phyloP scores from a whole-genome alignment of 371 early-diverging fungal species.

The Massospora cicadina region DNA sequence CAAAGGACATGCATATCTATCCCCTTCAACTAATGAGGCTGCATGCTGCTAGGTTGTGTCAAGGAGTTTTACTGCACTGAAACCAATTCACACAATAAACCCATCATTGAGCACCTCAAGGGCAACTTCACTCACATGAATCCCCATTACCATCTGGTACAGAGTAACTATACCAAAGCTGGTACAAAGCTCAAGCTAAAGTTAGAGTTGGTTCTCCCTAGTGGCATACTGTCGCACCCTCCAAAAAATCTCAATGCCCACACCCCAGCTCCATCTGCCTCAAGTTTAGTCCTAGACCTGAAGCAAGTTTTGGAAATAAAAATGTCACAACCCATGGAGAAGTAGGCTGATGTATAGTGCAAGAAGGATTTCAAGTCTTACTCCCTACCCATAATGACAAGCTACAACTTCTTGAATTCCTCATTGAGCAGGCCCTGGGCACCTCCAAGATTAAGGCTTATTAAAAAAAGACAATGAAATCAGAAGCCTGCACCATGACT shows the following conservation, averaged over 20 bases:
- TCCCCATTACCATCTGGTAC: background rate
- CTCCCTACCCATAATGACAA: background rate
- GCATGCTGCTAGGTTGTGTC: background rate
- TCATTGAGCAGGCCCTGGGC: background rate
- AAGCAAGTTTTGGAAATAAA: background rate
- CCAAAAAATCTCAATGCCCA: too few relatives aligned
- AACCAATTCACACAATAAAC: background rate
- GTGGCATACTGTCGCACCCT: too few relatives aligned
- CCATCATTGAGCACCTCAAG: background rate
- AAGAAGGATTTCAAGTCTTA: background rate
- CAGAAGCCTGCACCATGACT: background rate
- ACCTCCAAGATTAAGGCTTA: conserved; percentile 1
- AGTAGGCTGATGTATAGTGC: too few relatives aligned
- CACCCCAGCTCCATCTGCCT: background rate
- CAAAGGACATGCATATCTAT: background rate
- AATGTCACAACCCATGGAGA: background rate
- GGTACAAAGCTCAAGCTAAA: background rate
- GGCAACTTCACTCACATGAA: background rate
- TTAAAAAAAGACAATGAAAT: background rate
- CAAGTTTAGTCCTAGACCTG: background rate
- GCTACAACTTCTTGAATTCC: background rate
- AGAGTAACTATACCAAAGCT: background rate
- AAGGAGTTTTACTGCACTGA: background rate
- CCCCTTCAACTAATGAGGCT: background rate
- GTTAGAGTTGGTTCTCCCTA: background rate